Base-by-base conservation (phyloP, 164 flowering plant species). In the Annona cherimola region DNA sequence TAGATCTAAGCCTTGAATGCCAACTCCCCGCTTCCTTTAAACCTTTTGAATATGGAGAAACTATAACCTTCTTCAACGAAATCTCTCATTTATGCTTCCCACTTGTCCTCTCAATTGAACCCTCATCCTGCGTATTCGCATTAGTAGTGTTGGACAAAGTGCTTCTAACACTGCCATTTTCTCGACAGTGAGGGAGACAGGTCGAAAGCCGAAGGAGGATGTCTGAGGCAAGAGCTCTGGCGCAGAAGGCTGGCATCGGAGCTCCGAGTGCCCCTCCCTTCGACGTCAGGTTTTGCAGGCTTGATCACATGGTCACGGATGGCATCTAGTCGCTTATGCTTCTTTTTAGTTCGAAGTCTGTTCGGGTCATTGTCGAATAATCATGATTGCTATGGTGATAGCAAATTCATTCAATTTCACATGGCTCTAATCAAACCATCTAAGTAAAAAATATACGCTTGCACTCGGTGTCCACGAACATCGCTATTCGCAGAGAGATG, bases 301-400 rank as follows among this genome's bases (percentile, higher is more conserved):
- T 79, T 66, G 26, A 45, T 14, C 14, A 68, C 43, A 19, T 78
- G 91, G 40, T 94, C 98, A 19, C 89, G 83, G 43, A 92, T 88
- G 0, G 92, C 90, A 62, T 91, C 97, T 4, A 92, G 87, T 71
- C 85, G 83, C 80, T 93, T 95, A 74, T 85, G 91, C 83, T 87
- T 92, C 83, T 83, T 90, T 72, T 82, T 80, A 46, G 79, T 73
- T 78, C 88, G 71, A 45, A 75, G 71, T 12, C 67, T 62, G 45
- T 75, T 69, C 6, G 64, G 69, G 4, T n/a, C 76, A 5, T 64
- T 61, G 2, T 20, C 44, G 50, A 19, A 35, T 26, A 40, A 57
- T 64, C 54, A 71, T 45, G 68, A 35, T 4, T 8, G 39, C 26
- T 54, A 18, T 20, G 73, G 63, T 4, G 70, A 55, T 5, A 19